A percentile compares a stretch with the other conserved stretches of the same genome.
Conservation (phyloP, 2,329 filamentous ascomycete species). For the Davidsoniella eucalypti region DNA sequence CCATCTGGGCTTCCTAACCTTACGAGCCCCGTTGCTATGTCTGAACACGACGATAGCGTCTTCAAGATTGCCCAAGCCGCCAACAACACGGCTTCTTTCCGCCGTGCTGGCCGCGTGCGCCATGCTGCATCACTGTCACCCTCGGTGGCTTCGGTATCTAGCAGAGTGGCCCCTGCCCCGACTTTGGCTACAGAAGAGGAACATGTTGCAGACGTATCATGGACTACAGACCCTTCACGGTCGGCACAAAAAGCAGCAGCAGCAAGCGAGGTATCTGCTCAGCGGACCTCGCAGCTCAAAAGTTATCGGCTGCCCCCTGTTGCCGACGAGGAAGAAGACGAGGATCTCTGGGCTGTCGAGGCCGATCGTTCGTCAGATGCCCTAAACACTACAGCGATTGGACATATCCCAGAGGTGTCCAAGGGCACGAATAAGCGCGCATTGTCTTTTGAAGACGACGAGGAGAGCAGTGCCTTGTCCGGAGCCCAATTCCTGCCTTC, state of each 20-base stretch:
- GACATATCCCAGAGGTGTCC: too few relatives aligned
- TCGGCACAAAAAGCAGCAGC: conserved; percentile 3
- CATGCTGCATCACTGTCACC: conserved; percentile 10
- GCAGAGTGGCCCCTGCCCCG: neutral
- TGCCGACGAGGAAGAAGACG: conserved; percentile 14
- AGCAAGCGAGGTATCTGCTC: too few relatives aligned
- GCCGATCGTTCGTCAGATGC: conserved; percentile 30
- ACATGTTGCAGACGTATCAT: conserved; percentile 10
- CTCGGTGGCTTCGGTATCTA: conserved; percentile 1
- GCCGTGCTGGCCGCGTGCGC: conserved; percentile 10
- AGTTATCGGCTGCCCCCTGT: neutral
- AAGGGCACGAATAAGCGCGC: conserved; percentile 14
- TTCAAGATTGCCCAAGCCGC: conserved; percentile 1
- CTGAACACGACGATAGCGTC: conserved; percentile 7
- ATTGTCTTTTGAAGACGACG: neutral
- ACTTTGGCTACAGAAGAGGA: conserved; percentile 11
- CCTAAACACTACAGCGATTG: neutral
- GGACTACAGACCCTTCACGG: conserved; percentile 11
- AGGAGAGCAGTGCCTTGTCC: neutral
- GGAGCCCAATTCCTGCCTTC: conserved; percentile 15
- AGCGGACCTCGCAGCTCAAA: too few relatives aligned
- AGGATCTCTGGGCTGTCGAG: conserved; percentile 41
- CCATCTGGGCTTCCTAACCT: conserved; percentile 1
- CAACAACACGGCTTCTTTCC: conserved; percentile 1
- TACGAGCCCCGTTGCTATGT: conserved; percentile 6